Conservation (phyloP, 1,284 basidiomycete genomes). For the Phylloboletellus chloephorus region DNA sequence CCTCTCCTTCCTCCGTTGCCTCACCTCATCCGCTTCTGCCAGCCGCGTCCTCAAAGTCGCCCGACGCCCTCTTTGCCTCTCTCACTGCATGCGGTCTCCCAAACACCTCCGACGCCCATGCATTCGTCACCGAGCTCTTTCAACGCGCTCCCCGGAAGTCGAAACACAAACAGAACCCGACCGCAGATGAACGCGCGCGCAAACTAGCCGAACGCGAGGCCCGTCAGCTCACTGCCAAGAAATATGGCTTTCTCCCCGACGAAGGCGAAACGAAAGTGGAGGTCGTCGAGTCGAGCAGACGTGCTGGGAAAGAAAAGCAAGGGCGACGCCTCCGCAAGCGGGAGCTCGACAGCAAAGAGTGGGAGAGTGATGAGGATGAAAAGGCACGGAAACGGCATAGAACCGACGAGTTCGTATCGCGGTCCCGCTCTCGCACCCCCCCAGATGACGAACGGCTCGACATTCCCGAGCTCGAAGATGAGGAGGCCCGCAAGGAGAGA, state of each 20-base stretch:
- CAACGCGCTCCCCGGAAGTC: slow-evolving; percentile 66
- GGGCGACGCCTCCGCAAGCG: slow-evolving; percentile 73
- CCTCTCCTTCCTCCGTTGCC: too few relatives aligned
- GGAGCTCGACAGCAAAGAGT: slow-evolving; percentile 73
- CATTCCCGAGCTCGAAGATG: slow-evolving; percentile 55
- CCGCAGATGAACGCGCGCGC: slow-evolving; percentile 43
- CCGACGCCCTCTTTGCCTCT: slow-evolving; percentile 70
- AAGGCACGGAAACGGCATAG: slow-evolving; percentile 61
- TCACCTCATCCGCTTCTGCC: slow-evolving; percentile 13
- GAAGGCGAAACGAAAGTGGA: slow-evolving; percentile 48
- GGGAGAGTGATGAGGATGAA: slow-evolving; percentile 87
- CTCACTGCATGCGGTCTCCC: slow-evolving; percentile 79
- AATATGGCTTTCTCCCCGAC: slow-evolving; percentile 76
- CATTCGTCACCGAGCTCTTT: slow-evolving; percentile 78
- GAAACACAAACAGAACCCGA: slow-evolving; percentile 57
- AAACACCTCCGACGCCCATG: slow-evolving; percentile 70
- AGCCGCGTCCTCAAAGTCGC: slow-evolving; percentile 80
- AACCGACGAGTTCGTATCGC: slow-evolving; percentile 37
- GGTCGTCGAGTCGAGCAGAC: slow-evolving; percentile 43
- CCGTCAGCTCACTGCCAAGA: slow-evolving; percentile 64
- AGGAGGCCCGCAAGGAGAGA: slow-evolving; percentile 64
- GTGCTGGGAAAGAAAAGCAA: slow-evolving; percentile 45
- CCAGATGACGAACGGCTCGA: slow-evolving; percentile 35
- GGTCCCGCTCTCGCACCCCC: slow-evolving; percentile 17
- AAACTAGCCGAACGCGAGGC: slow-evolving; percentile 67